Evolutionary conservation across 768 basidiomycete genomes (phyloP), one percentile per base, ranked within the genome.

Genomic region (Melanogaster broomeanus): DNA sequence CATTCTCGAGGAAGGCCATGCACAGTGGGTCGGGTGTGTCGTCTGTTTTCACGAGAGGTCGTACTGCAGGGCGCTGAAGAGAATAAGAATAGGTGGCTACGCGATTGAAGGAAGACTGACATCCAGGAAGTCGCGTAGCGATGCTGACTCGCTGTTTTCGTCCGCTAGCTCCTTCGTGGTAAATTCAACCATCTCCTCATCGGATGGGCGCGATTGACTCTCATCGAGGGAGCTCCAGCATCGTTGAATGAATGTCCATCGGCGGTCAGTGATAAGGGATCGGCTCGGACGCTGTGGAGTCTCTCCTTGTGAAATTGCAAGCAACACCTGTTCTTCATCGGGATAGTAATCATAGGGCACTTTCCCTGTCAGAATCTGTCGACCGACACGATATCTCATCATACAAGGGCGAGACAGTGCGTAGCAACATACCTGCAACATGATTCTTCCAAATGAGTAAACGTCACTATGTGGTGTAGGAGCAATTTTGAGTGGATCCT

Each of bases 201-300:
- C 52, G 12, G 60, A 58, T 12, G 74, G 74, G 24, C 72, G 61
- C 18, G 45, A 33, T 21, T 8, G 58, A 52, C 27, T 27, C 5
- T 6, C n/a, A n/a, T 37, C 31, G 11, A 24, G 15, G 15, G 39
- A 33, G 9, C 35, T 30, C 55, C 55, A 54, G 12, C 55, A 56
- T 21, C 33, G 21, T 11, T 54, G n/a, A 9, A 56, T 54, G 31
- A 56, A 56, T 5, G 22, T 2, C 52, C 46, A 56, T 1, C 42
- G 45, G 28, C 11, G 34, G 6, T 45, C 46, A 0, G 42, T 39
- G 10, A 55, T 42, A 28, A n/a, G 39, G 10, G 13, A 3, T 22
- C 25, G 30, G 7, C 4, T 12, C 3, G 46, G 21, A 16, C 46
- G 55, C 19, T 6, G 16, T 2, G 52, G 55, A 12, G 24, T 54